Evolutionary conservation across 139 green algal species (phyloP).

Genomic region (Deuterostichococcus epilithicus): DNA sequence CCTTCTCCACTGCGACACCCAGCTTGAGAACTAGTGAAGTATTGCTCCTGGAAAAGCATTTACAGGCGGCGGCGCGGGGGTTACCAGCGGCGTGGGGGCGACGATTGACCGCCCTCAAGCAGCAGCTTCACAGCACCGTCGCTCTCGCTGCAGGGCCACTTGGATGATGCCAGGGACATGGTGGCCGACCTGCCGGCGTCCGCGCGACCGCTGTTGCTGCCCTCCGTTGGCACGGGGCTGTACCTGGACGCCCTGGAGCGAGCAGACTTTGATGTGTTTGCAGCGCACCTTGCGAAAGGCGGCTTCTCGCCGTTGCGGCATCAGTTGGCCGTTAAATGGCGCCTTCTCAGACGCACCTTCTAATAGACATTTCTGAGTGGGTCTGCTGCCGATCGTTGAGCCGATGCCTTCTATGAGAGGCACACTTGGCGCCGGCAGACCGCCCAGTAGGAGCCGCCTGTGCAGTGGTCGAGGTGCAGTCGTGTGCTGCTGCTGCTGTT

Average conservation of each 20-base stretch:
- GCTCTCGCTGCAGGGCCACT: conserved; percentile 33
- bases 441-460: too few species aligned
- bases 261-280: conserved; percentile 61
- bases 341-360: conserved; percentile 31
- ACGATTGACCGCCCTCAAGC: too few species aligned
- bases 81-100: too few species aligned
- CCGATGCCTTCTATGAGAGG: too few species aligned
- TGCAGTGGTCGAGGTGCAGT: too few species aligned
- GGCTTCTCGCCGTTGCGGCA: conserved; percentile 48
- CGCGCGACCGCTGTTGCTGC: conserved; percentile 47
- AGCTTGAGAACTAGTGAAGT: too few species aligned
- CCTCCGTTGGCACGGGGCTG: conserved; percentile 32
- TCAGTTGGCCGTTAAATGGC: conserved; percentile 59
- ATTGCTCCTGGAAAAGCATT: too few species aligned
- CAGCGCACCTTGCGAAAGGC: conserved; percentile 26
- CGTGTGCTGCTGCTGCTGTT: too few species aligned
- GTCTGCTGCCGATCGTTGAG: too few species aligned
- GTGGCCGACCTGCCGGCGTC: conserved; percentile 20
- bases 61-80: too few species aligned
- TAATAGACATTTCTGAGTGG: not conserved
- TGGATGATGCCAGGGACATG: conserved; percentile 58
- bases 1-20: too few species aligned
- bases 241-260: conserved; percentile 64
- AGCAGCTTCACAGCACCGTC: not conserved
- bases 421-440: too few species aligned